Base-by-base conservation (phyloP, 1,284 basidiomycete genomes). In the Chiua sp. region DNA sequence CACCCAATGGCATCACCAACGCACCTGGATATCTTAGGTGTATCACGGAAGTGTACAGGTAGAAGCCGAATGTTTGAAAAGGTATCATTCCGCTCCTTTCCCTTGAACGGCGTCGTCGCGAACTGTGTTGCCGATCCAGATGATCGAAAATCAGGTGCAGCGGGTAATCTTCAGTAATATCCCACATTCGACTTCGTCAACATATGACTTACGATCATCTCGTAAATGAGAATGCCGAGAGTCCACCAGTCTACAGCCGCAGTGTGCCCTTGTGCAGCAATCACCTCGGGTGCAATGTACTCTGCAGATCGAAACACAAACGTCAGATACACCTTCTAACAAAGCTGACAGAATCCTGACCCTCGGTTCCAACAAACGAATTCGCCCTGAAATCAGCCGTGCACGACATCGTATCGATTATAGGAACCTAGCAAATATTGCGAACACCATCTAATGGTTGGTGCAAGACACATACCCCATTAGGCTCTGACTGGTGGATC, bases 211-310 rank as follows among this genome's bases (percentile, higher is more conserved):
- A 96, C 94, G 78, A 99, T 98, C 98, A 99, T 99, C 81, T 99
- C 98, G 80, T 97, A 98, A 70, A 99, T 95, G 70, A 99, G 85
- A 70, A 99, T 99, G 46, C 98, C 98, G 54, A 98, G 82, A 37
- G 97, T 99, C 98, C 95, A 98, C 97, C 97, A 99, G 78, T 99
- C 98, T 55, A 99, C 98, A 11, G 98, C 96, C 62, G 94, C 95
- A 42, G 97, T 98, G 78, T 99, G 98, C 18, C 98, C 98, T 74
- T 94, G 89, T 50, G 96, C 96, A 72, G 95, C 94, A 75, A 99
- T 99, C 61, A 99, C 98, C 80, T 98, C 97, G 63, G 97, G 97
- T 47, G 97, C 96, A 73, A 98, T 98, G 83, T 99, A 98, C 79
- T 98, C 96, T 95, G 75, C 56, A 66, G 53, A 59, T 57, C 67